These are phyloP conservation scores for Diaporthe eres DNA, from an alignment of 2,329 filamentous ascomycete species.

Conservation along the genomic window DNA sequence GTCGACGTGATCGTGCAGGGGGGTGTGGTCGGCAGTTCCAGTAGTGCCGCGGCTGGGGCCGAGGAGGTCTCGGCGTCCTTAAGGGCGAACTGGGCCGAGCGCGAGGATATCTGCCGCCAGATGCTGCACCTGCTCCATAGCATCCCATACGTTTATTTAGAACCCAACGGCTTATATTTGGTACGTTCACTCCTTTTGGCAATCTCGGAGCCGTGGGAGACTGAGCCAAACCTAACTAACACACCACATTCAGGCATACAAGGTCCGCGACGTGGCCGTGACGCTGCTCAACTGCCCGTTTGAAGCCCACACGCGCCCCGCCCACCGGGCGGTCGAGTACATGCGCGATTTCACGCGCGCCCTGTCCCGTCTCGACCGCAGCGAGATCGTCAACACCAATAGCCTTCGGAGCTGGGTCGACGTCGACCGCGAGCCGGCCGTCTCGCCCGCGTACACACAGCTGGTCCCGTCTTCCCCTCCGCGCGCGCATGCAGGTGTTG, in stretches of 20 bases:
- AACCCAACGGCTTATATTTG: slow-evolving; percentile 52
- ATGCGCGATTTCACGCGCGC: slow-evolving; percentile 49
- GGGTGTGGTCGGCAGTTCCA: neutral
- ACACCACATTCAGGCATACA: slow-evolving; percentile 48
- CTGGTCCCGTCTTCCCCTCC: neutral
- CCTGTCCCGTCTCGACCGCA: slow-evolving; percentile 49
- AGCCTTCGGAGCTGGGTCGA: slow-evolving; percentile 52
- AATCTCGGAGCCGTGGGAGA: too few relatives aligned
- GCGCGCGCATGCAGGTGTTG: neutral
- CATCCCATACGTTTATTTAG: slow-evolving; percentile 50
- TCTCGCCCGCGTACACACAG: neutral
- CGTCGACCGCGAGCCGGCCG: slow-evolving; percentile 38
- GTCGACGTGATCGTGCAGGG: slow-evolving; percentile 48
- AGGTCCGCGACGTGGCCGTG: slow-evolving; percentile 54
- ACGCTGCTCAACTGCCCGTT: slow-evolving; percentile 53
- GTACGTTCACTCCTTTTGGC: neutral
- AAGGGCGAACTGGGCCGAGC: slow-evolving; percentile 49
- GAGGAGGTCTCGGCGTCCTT: neutral
- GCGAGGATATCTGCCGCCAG: slow-evolving; percentile 55
- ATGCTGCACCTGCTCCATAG: slow-evolving; percentile 53
- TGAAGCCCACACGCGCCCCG: slow-evolving; percentile 45
- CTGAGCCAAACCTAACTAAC: neutral
- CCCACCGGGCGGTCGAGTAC: slow-evolving; percentile 48
- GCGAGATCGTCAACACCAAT: slow-evolving; percentile 51
- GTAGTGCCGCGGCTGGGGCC: too few relatives aligned